Base-by-base conservation (phyloP, 139 green algal genomes). In the Coelastrella sp. region DNA sequence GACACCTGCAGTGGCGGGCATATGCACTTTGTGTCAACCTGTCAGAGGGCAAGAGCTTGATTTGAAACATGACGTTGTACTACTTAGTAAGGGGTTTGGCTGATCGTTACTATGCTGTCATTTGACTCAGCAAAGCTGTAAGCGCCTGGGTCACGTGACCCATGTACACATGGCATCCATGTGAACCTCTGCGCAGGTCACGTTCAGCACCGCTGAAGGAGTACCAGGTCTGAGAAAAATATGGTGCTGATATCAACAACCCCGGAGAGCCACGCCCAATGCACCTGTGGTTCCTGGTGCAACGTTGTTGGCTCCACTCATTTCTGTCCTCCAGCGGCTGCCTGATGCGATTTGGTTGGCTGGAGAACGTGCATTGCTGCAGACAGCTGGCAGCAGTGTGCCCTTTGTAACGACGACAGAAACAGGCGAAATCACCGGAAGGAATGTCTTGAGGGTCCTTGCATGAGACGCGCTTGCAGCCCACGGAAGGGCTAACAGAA, bases 261-360 rank as follows among this genome's bases (percentile, higher is more conserved):
- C 35, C 35, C 35, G 35, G 35, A 49, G 35, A 49, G 35, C 35
- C 35, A 49, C 35, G 35, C 35, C 35, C 35, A 17, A 19, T 17
- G n/a, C 20, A 88, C 83, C 83, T 88, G 83, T 88, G 19, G 83
- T 88, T 27, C 78, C 78, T 8, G 84, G 84, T 35, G 68, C 70
- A 22, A 89, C 58, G 56, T 89, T 89, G 27, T 89, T 89, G 24
- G 22, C 20, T 11, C 84, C 84, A 19, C 14, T 81, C 65, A 89
- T 15, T 6, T 73, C 20, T 14, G 84, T 68, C 4, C 20, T 35
- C 68, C 66, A 89, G 65, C 35, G 60, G 68, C 84, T 89, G 68
- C 81, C 81, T 61, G 24, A 58, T 15, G 9, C 70, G 6, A 61
- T n/a, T 17, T 9, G 35, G 7, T 20, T 7, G 7, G 63, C 58